Percentiles rank a stretch among this genome's conserved stretches.
phyloP scores from a whole-genome alignment of 345 rosid genomes.

The Eucalyptus fibrosa region DNA sequence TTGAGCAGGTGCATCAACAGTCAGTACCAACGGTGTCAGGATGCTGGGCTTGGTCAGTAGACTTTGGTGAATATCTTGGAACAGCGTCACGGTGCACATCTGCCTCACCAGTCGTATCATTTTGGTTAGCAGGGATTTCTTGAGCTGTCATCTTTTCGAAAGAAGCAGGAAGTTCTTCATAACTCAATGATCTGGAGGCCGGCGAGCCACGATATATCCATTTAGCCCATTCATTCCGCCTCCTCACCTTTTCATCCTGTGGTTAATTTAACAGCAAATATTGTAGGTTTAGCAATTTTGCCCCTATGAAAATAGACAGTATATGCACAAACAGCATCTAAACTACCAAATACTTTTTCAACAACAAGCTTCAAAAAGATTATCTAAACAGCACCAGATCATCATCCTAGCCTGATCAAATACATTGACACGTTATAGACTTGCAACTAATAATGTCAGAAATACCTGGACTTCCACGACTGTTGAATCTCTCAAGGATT shows the following conservation, averaged over 20 bases:
- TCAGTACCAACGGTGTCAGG: background rate
- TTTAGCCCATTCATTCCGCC: conserved; percentile 42
- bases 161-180: conserved; percentile 10
- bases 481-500: conserved; percentile 42
- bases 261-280: background rate
- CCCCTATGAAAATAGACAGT: background rate
- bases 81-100: background rate
- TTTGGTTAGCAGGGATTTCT: conserved; percentile 5
- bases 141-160: conserved; percentile 18
- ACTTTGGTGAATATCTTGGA: background rate
- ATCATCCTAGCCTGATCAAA: background rate
- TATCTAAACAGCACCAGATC: background rate
- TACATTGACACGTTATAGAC: background rate
- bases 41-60: background rate
- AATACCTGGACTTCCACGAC: conserved; percentile 67
- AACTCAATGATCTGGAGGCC: conserved; percentile 3
- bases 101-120: background rate
- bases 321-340: background rate
- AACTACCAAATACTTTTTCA: background rate
- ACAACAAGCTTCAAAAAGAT: background rate
- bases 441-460: background rate
- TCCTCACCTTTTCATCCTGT: conserved; percentile 47
- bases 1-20: background rate
- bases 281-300: background rate
- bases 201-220: conserved; percentile 14